A percentile compares a stretch with the other conserved stretches of the same genome.
Conservation (phyloP, 192 early-diverging fungal genomes). For the Lunasporangiospora selenospora region DNA sequence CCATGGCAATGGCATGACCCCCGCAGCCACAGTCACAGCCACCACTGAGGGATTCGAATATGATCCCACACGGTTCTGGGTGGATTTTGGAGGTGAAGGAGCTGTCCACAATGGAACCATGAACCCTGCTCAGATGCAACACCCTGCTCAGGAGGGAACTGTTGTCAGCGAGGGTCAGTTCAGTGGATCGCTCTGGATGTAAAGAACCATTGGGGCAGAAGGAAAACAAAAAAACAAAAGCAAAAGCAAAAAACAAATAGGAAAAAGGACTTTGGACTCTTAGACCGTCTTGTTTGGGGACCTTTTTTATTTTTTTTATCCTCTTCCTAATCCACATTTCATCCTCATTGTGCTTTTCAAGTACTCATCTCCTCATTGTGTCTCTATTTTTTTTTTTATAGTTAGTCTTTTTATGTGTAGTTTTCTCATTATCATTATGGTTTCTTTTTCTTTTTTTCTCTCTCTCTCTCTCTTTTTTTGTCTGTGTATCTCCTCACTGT, state of each 20-base stretch:
- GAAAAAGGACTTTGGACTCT: too few species aligned
- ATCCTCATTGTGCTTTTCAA: too few species aligned
- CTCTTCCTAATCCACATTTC: too few species aligned
- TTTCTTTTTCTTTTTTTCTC: slow-evolving; percentile 4
- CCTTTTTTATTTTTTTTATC: neutral
- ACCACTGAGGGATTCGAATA: slow-evolving; percentile 4
- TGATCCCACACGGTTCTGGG: slow-evolving; percentile 38
- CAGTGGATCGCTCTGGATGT: slow-evolving; percentile 1
- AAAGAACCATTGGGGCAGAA: neutral
- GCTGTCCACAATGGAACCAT: slow-evolving; percentile 4
- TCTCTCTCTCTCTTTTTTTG: neutral
- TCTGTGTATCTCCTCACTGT: neutral
- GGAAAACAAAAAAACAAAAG: too few species aligned
- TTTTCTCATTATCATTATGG: neutral
- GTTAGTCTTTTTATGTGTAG: neutral
- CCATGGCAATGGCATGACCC: neutral
- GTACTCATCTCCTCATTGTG: too few species aligned
- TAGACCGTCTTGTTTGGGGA: neutral
- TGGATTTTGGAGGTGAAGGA: slow-evolving; percentile 22
- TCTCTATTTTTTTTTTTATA: neutral
- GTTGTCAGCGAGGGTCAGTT: neutral
- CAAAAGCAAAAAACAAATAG: too few species aligned
- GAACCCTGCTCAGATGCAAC: slow-evolving; percentile 18
- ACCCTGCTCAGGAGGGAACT: neutral
- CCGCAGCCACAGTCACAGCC: neutral